These are phyloP conservation scores for Trapa incisa DNA, from an alignment of 345 rosid genomes.

Conservation along the genomic window DNA sequence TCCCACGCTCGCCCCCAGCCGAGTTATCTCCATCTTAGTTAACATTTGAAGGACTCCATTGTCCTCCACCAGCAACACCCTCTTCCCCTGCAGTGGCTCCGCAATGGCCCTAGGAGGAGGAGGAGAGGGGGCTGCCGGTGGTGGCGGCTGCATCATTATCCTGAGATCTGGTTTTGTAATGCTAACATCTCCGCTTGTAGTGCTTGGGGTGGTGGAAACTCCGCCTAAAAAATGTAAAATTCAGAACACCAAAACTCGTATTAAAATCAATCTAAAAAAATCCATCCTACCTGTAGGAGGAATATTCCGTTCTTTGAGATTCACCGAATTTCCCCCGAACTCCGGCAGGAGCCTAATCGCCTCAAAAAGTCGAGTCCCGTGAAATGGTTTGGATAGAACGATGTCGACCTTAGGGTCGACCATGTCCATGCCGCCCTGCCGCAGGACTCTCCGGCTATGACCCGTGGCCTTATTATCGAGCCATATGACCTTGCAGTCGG, in stretches of 20 bases:
- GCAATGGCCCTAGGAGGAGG: too few species aligned
- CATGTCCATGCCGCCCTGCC: constrained; percentile 3
- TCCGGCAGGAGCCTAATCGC: constrained; percentile 51
- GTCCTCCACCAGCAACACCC: constrained; percentile 58
- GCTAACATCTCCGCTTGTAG: background rate
- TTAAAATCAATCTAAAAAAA: too few species aligned
- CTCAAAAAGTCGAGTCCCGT: constrained; percentile 47
- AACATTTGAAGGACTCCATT: constrained; percentile 8
- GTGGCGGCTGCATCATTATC: too few species aligned
- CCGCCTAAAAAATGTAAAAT: too few species aligned
- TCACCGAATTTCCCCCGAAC: constrained; percentile 14
- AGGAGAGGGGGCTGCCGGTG: too few species aligned
- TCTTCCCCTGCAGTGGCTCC: constrained; percentile 43
- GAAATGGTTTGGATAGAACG: constrained; percentile 42
- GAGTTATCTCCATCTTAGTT: constrained; percentile 15
- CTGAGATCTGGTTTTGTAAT: too few species aligned
- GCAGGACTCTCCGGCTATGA: background rate
- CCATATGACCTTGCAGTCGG: constrained; percentile 53
- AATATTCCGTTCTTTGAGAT: background rate
- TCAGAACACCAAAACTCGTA: too few species aligned
- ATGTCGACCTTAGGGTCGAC: constrained; percentile 22
- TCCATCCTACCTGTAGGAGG: too few species aligned
- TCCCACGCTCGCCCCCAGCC: constrained; percentile 45
- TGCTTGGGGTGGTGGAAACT: background rate
- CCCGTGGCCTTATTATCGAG: constrained; percentile 30